Conservation (phyloP, 192 early-diverging fungal species). For the Lobulomyces angularis region DNA sequence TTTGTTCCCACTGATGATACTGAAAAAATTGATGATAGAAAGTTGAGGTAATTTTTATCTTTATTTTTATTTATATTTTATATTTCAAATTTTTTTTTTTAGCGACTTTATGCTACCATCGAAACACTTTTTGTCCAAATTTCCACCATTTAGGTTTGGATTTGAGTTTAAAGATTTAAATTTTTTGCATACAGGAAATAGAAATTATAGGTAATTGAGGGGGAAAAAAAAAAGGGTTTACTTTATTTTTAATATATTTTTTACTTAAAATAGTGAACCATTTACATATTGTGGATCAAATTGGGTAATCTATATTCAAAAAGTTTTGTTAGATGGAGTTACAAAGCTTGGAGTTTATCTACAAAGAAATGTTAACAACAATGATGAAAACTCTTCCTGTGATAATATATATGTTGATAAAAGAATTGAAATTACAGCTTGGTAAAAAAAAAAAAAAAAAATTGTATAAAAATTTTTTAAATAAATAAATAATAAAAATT, state of each 20-base stretch:
- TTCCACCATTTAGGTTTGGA: constrained; percentile 26
- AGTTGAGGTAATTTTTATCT: constrained; percentile 2
- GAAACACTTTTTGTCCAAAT: constrained; percentile 13
- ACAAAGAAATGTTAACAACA: no score
- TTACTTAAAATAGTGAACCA: no score
- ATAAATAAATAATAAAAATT: no score
- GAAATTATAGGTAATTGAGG: no score
- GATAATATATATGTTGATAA: constrained; percentile 20
- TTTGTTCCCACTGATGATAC: constrained; percentile 19
- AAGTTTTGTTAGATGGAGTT: not conserved
- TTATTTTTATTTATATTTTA: no score
- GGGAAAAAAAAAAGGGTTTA: no score
- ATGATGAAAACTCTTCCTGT: no score
- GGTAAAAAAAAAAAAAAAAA: no score
- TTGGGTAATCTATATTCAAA: constrained; percentile 30
- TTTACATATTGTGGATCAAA: constrained; percentile 11
- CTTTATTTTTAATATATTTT: no score
- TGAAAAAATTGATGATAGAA: constrained; percentile 20
- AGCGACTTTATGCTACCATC: constrained; percentile 11
- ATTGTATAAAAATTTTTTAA: no score
- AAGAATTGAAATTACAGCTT: constrained; percentile 10
- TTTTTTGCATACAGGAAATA: constrained; percentile 9
- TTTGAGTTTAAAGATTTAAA: constrained; percentile 25
- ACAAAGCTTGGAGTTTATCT: constrained; percentile 26
- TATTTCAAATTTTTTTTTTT: constrained; percentile 5